Base-by-base conservation (phyloP, 2,329 filamentous ascomycete genomes). In the Dendrostoma leiphaemia region DNA sequence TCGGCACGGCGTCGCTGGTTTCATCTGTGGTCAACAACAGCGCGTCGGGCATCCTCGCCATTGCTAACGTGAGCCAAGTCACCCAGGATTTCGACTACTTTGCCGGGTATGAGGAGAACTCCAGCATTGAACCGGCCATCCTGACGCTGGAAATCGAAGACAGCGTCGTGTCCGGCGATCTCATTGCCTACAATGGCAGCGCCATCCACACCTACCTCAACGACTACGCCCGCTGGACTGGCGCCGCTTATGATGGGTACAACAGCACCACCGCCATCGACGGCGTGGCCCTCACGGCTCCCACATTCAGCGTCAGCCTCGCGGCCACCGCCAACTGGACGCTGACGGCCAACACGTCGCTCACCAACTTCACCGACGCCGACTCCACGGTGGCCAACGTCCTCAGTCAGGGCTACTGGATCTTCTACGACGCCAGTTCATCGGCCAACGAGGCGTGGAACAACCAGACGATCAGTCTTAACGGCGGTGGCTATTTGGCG, bases 31-130 rank as follows among this genome's bases (percentile, higher is more conserved):
- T 63, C 34, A 31, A 60, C 47, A 56, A 55, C 17, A 64, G 62
- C 2, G 41, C 46, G 0, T 60, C 54, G 2, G 64, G 62, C 1
- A 49, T 66, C 5, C 58, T 68, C 1, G 59, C 65, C 2, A 58
- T 65, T 13, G 64, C 63, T 4, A 65, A 65, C 35, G 59, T 45
- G 24, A 63, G 61, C 2, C 63, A 69, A 46, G 59, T 69, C 21
- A 68, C 67, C 1, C 67, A 69, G 49, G 67, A 67, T 37, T 70
- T 70, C 44, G 61, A 66, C 44, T 63, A 67, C 43, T 69, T 67
- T 29, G 67, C 65, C 5, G 60, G 58, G 4, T 68, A 65, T 26
- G 48, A 56, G 1, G 61, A 69, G 23, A 66, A 69, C 31, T 35
- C 52, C 9, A 58, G 44, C 19, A 59, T 69, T 6, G 37, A 43